Conservation (phyloP, 768 basidiomycete genomes). For the Tricholoma flavovirens region DNA sequence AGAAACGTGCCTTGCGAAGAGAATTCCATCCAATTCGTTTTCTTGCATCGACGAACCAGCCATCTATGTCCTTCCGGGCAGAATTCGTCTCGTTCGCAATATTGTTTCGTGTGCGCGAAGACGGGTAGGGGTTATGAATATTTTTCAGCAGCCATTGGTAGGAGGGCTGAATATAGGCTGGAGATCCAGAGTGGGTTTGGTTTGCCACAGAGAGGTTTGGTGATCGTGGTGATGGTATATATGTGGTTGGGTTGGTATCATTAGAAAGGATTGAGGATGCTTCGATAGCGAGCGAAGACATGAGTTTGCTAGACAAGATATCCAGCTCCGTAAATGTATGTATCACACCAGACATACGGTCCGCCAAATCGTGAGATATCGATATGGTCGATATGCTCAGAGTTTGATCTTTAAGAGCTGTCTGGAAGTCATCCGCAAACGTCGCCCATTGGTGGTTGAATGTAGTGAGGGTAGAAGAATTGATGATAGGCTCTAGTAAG, state of each 20-base stretch:
- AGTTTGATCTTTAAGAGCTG: too few relatives aligned
- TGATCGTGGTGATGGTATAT: too few relatives aligned
- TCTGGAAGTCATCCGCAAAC: too few relatives aligned
- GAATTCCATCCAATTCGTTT: conserved; percentile 53
- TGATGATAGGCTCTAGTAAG: too few relatives aligned
- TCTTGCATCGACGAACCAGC: conserved; percentile 45
- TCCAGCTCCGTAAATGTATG: conserved; percentile 11
- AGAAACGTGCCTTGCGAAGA: conserved; percentile 28
- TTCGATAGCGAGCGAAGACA: conserved; percentile 5
- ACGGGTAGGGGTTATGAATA: conserved; percentile 49
- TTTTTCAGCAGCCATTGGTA: conserved; percentile 40
- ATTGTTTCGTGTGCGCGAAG: conserved; percentile 20
- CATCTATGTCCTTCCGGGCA: conserved; percentile 29
- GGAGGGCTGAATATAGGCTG: conserved; percentile 24
- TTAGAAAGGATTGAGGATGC: background rate
- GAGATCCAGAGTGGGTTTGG: too few relatives aligned
- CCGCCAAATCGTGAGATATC: conserved; percentile 10
- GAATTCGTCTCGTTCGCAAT: conserved; percentile 22
- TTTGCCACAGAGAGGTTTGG: too few relatives aligned
- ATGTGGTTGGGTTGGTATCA: too few relatives aligned
- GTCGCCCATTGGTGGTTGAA: too few relatives aligned
- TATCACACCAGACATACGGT: background rate
- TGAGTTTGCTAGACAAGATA: conserved; percentile 1
- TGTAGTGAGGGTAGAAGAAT: too few relatives aligned
- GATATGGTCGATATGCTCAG: conserved; percentile 7